phyloP scores from a whole-genome alignment of 1,284 basidiomycete genomes.

The Gymnopus androsaceus region DNA sequence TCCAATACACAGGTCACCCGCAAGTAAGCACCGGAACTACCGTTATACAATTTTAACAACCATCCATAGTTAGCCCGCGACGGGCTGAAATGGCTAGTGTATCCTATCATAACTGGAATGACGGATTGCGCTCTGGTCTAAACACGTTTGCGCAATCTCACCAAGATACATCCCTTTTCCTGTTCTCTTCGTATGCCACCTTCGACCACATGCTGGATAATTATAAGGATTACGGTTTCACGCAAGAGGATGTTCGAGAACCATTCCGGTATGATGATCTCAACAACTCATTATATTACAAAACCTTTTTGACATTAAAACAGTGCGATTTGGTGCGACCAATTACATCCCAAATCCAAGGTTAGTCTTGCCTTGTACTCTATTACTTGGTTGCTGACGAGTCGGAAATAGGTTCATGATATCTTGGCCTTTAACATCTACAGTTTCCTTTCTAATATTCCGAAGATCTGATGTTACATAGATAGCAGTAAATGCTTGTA shows the following conservation, averaged over 20 bases:
- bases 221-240: slow-evolving; percentile 44
- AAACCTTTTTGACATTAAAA: neutral
- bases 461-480: neutral
- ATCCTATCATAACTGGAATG: slow-evolving; percentile 48
- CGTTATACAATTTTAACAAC: slow-evolving; percentile 14
- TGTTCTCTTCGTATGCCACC: slow-evolving; percentile 50
- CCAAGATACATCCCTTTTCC: slow-evolving; percentile 44
- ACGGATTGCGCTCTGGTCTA: slow-evolving; percentile 31
- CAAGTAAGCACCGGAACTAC: slow-evolving; percentile 30
- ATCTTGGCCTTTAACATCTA: neutral
- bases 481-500: neutral
- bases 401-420: neutral
- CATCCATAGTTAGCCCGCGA: too few species aligned
- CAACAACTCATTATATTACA: neutral
- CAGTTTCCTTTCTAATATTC: neutral
- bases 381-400: too few species aligned
- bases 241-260: slow-evolving; percentile 30
- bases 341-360: slow-evolving; percentile 47
- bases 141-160: slow-evolving; percentile 40
- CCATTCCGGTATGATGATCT: slow-evolving; percentile 12
- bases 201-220: slow-evolving; percentile 51
- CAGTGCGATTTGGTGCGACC: slow-evolving; percentile 56
- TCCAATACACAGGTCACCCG: slow-evolving; percentile 54
- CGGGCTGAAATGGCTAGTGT: slow-evolving; percentile 8
- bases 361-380: slow-evolving; percentile 25